phyloP scores from a whole-genome alignment of 164 flowering plant species.

The Paratinospora sagittata region DNA sequence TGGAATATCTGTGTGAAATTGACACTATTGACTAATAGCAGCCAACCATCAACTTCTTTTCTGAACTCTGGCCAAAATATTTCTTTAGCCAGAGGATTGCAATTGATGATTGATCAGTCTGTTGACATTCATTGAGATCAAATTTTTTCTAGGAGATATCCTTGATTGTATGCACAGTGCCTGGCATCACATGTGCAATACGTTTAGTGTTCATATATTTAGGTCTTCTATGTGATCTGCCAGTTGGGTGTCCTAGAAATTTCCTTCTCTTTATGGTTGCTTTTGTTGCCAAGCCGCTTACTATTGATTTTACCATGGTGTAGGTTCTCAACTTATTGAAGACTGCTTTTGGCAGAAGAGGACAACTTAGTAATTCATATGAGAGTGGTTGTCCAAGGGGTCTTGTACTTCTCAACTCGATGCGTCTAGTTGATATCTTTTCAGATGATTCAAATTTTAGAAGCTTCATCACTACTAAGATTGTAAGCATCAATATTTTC shows the following conservation, averaged over 20 bases:
- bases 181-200: not conserved
- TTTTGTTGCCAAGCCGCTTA: slow-evolving; percentile 8
- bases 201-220: not conserved
- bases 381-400: slow-evolving; percentile 57
- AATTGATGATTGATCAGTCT: not conserved
- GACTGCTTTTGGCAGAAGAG: slow-evolving; percentile 41
- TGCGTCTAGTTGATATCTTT: slow-evolving; percentile 89
- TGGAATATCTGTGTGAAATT: not conserved
- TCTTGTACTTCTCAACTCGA: slow-evolving; percentile 72
- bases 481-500: slow-evolving; percentile 46
- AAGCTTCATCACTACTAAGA: slow-evolving; percentile 55
- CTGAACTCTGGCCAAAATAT: not conserved
- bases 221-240: not conserved
- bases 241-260: not conserved
- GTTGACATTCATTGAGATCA: not conserved
- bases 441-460: slow-evolving; percentile 98
- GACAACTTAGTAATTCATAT: slow-evolving; percentile 19
- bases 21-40: not conserved
- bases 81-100: not conserved
- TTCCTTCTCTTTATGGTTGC: not conserved
- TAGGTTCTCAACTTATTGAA: slow-evolving; percentile 79
- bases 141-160: not conserved
- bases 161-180: not conserved
- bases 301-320: slow-evolving; percentile 17
- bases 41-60: not conserved